Evolutionary conservation across 2,329 filamentous ascomycete genomes (phyloP).

Genomic region (Venturia aucupariae): DNA sequence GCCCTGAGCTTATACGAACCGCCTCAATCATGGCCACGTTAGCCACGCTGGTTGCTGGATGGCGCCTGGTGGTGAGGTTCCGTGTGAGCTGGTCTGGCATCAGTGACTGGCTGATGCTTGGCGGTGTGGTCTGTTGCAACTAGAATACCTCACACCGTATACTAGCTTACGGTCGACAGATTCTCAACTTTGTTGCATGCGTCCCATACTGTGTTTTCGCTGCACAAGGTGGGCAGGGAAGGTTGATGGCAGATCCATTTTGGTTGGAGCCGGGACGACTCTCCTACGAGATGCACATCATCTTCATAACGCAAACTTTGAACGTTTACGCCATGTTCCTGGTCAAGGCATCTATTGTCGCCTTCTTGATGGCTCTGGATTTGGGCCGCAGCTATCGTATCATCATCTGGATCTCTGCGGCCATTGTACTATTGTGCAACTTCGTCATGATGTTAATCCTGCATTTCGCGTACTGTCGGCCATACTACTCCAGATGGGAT

Average conservation of each 20-base stretch:
- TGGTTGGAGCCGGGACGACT: not conserved
- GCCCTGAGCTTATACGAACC: not conserved
- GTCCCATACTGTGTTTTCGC: not conserved
- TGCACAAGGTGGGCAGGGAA: not conserved
- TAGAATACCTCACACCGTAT: not conserved
- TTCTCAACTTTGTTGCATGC: not conserved
- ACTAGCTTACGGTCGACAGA: not conserved
- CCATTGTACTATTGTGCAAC: not conserved
- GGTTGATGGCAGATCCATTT: not conserved
- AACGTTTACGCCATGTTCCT: not conserved
- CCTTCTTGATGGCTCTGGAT: not conserved
- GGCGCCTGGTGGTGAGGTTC: not conserved
- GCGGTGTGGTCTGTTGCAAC: not conserved
- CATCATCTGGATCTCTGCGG: not conserved
- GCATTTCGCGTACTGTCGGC: not conserved
- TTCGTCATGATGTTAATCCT: not conserved
- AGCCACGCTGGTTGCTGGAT: not conserved
- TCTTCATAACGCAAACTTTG: not conserved
- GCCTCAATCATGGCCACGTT: not conserved
- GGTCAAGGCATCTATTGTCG: not conserved
- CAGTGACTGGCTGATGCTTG: slow-evolving; percentile 1
- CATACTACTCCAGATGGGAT: not conserved
- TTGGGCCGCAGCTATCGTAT: not conserved
- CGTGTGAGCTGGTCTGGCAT: not conserved
- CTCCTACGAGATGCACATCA: not conserved